Evolutionary conservation across 2,329 filamentous ascomycete genomes (phyloP).

Genomic region (Aureobasidium pullulans): DNA sequence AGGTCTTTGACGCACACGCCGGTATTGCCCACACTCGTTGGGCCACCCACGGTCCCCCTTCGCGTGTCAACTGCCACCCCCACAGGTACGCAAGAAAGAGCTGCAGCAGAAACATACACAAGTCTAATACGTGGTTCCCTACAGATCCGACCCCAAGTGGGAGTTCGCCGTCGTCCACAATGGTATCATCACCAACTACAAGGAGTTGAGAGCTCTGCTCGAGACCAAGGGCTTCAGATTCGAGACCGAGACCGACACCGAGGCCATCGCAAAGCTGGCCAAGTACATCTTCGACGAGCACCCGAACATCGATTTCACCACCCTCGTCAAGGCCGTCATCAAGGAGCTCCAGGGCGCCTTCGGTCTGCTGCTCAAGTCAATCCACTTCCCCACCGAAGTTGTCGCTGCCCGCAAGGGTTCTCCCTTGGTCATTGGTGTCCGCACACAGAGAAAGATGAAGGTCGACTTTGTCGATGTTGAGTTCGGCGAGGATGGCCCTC

Average conservation of each 20-base stretch:
- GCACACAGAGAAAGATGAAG: conserved; percentile 98
- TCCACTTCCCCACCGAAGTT: conserved; percentile 96
- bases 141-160: conserved; percentile 85
- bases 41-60: conserved; percentile 95
- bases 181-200: conserved; percentile 99
- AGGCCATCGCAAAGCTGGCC: conserved; percentile 97
- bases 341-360: conserved; percentile 97
- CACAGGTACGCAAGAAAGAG: conserved; percentile 62
- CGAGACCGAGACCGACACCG: conserved; percentile 98
- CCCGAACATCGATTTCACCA: conserved; percentile 89
- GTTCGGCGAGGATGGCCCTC: conserved; percentile 80
- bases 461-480: conserved; percentile 99
- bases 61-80: conserved; percentile 93
- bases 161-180: conserved; percentile 98
- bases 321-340: conserved; percentile 94
- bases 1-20: conserved; percentile 95
- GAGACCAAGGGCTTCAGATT: conserved; percentile 94
- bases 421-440: conserved; percentile 91
- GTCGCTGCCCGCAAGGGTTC: conserved; percentile 98
- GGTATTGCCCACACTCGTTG: conserved; percentile 98
- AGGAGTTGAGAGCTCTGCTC: conserved; percentile 92
- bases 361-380: conserved; percentile 93
- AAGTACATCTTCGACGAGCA: conserved; percentile 98
- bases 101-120: background rate
- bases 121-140: background rate